phyloP scores from a whole-genome alignment of 768 basidiomycete genomes.

The Clitopilus passeckerianus region DNA sequence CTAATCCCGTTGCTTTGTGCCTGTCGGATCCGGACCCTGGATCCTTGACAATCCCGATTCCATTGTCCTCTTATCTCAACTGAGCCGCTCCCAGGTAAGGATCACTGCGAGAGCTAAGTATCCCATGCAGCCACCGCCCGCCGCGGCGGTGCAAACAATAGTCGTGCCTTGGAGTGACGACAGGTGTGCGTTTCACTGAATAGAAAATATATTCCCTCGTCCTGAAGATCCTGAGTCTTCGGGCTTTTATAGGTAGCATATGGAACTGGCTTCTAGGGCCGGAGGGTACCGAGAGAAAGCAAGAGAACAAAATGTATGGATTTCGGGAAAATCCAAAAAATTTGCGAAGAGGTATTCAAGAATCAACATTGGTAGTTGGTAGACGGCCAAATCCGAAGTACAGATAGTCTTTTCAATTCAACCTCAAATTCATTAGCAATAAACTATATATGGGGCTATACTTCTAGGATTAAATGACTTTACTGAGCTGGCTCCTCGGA shows the following conservation, averaged over 20 bases:
- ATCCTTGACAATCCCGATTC: not conserved
- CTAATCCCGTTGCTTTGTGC: not conserved
- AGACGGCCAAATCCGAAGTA: not conserved
- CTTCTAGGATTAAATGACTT: not conserved
- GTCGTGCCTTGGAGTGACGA: not conserved
- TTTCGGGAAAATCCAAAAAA: not conserved
- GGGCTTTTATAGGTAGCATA: not conserved
- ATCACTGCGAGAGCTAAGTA: not conserved
- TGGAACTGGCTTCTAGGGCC: not conserved
- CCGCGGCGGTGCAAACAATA: not conserved
- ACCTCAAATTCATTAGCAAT: not conserved
- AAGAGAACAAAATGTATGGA: not conserved
- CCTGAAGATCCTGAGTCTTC: not conserved
- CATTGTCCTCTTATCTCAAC: not conserved
- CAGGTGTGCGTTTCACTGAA: not conserved
- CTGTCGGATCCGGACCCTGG: not conserved
- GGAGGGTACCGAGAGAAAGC: not conserved
- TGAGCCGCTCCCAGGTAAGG: not conserved
- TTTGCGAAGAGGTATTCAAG: not conserved
- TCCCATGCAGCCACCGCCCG: not conserved
- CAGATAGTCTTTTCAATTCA: not conserved
- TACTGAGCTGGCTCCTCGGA: not conserved
- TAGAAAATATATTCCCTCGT: not conserved
- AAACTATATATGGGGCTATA: not conserved
- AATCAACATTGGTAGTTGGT: not conserved